Evolutionary conservation across 192 early-diverging fungal species (phyloP).

Genomic region (Gigaspora rosea): DNA sequence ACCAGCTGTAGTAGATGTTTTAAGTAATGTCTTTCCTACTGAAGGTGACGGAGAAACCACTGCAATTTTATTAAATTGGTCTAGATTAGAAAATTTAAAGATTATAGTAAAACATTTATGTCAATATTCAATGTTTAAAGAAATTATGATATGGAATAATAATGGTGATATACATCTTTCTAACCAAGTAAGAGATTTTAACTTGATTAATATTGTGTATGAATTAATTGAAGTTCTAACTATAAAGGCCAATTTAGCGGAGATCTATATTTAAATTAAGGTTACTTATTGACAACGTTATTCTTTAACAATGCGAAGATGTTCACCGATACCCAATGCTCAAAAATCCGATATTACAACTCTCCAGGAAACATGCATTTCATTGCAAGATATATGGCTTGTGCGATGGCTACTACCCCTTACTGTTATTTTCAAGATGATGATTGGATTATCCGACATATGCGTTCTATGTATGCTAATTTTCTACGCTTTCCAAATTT

Average conservation of each 20-base stretch:
- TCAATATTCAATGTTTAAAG: conserved; percentile 57
- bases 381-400: conserved; percentile 59
- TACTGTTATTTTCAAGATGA: conserved; percentile 66
- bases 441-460: conserved; percentile 47
- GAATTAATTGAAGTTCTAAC: not conserved
- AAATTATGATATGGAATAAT: conserved; percentile 59
- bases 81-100: conserved; percentile 44
- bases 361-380: conserved; percentile 51
- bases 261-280: too few relatives aligned
- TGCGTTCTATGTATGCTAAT: conserved; percentile 59
- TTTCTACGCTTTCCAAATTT: conserved; percentile 56
- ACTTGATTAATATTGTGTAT: not conserved
- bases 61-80: conserved; percentile 45
- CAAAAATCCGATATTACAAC: conserved; percentile 51
- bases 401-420: conserved; percentile 52
- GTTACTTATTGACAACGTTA: not conserved
- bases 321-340: conserved; percentile 40
- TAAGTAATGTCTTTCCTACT: conserved; percentile 34
- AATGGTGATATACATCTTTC: conserved; percentile 47
- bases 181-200: conserved; percentile 40
- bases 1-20: not conserved
- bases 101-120: conserved; percentile 54
- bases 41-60: conserved; percentile 51
- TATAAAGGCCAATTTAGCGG: not conserved
- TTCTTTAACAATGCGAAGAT: conserved; percentile 33